These are phyloP conservation scores for Apiospora marii DNA, from an alignment of 2,329 filamentous ascomycete genomes.

Conservation along the genomic window DNA sequence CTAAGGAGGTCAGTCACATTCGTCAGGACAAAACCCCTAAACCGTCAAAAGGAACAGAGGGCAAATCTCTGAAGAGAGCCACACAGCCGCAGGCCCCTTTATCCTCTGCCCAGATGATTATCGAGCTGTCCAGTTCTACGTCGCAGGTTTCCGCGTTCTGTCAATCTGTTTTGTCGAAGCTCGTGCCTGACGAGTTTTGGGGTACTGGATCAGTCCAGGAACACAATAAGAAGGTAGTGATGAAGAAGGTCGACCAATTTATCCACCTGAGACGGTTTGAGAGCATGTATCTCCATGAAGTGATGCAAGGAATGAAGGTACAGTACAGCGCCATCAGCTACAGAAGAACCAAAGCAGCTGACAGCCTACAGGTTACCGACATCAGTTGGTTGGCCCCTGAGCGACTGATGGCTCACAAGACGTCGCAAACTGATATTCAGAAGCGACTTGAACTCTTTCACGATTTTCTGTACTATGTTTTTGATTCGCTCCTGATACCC, in stretches of 20 bases:
- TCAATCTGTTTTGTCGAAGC: conserved; percentile 73
- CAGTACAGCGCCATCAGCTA: conserved; percentile 28
- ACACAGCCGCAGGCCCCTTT: background rate
- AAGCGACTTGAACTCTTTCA: conserved; percentile 83
- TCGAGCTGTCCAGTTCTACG: conserved; percentile 71
- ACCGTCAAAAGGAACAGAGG: conserved; percentile 29
- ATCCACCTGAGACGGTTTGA: conserved; percentile 83
- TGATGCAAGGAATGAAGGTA: conserved; percentile 80
- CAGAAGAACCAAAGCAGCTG: conserved; percentile 29
- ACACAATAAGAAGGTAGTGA: conserved; percentile 68
- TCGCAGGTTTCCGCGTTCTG: conserved; percentile 86
- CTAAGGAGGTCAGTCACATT: conserved; percentile 9
- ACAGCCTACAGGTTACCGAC: conserved; percentile 62
- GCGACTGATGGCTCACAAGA: conserved; percentile 56
- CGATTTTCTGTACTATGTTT: conserved; percentile 90
- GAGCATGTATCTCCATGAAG: conserved; percentile 78
- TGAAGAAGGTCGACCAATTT: conserved; percentile 79
- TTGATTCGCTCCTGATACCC: conserved; percentile 91
- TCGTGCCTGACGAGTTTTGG: conserved; percentile 81
- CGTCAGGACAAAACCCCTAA: background rate
- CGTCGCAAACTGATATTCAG: conserved; percentile 73
- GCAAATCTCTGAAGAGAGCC: background rate
- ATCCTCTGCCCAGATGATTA: background rate
- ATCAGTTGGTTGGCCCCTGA: conserved; percentile 77
- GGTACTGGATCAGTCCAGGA: conserved; percentile 61